A percentile compares a stretch with the other conserved stretches of the same genome.
phyloP scores from a whole-genome alignment of 73 alveolate genomes.

The Stentor coeruleus region DNA sequence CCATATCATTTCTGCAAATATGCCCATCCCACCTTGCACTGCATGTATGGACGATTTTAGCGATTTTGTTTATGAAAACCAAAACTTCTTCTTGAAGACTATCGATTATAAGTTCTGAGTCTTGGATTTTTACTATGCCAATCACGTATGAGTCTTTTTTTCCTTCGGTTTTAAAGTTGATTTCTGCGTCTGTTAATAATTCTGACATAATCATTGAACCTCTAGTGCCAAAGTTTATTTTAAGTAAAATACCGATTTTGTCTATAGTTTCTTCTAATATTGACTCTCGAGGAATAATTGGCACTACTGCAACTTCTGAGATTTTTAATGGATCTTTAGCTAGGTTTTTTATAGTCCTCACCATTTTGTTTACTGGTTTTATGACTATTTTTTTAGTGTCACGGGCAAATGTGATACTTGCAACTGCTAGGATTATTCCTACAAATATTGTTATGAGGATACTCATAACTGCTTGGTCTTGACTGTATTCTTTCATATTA shows the following conservation, averaged over 20 bases:
- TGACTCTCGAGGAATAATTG: constrained; percentile 34
- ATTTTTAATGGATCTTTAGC: constrained; percentile 48
- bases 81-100: constrained; percentile 61
- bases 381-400: constrained; percentile 60
- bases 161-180: constrained; percentile 58
- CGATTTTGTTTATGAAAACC: constrained; percentile 67
- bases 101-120: constrained; percentile 43
- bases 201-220: constrained; percentile 60
- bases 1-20: constrained; percentile 55
- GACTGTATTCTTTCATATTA: constrained; percentile 28
- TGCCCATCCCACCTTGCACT: constrained; percentile 57
- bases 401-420: constrained; percentile 49
- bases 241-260: constrained; percentile 60
- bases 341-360: constrained; percentile 32
- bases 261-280: constrained; percentile 55
- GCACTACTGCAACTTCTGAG: constrained; percentile 38
- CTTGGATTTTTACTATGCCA: constrained; percentile 30
- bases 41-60: constrained; percentile 56
- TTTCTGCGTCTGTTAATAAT: constrained; percentile 54
- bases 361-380: constrained; percentile 61
- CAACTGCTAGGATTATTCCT: constrained; percentile 54
- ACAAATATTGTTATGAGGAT: constrained; percentile 57
- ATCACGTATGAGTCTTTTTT: constrained; percentile 52
- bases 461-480: constrained; percentile 38
- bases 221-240: constrained; percentile 56